Evolutionary conservation across 768 basidiomycete genomes (phyloP).

Genomic region (Kwoniella newhampshirensis): DNA sequence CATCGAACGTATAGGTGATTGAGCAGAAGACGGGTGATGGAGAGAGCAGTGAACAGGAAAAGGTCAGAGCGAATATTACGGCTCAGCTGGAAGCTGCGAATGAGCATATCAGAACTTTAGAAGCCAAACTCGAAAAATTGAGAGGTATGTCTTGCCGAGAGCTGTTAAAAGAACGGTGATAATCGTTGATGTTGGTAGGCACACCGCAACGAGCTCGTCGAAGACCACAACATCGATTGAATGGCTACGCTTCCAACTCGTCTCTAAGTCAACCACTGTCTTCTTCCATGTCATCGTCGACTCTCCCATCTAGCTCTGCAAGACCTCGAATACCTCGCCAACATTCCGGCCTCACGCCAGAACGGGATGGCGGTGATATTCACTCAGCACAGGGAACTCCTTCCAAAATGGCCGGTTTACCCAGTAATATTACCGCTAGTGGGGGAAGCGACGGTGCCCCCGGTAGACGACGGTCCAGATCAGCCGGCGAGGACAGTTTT

Average conservation of each 20-base stretch:
- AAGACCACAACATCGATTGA: slow-evolving; percentile 34
- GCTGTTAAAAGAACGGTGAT: neutral
- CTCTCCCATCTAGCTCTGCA: slow-evolving; percentile 9
- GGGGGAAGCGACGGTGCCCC: too few relatives aligned
- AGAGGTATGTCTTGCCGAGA: slow-evolving; percentile 27
- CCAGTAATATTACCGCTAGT: neutral
- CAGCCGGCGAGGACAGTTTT: slow-evolving; percentile 40
- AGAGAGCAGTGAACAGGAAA: slow-evolving; percentile 59
- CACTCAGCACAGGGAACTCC: slow-evolving; percentile 4
- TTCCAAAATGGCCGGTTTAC: neutral
- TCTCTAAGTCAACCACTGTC: slow-evolving; percentile 34
- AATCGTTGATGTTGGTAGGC: slow-evolving; percentile 9
- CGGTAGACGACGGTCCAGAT: slow-evolving; percentile 6
- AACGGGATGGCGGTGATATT: slow-evolving; percentile 11
- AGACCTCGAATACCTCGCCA: slow-evolving; percentile 25
- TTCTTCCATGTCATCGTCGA: slow-evolving; percentile 29
- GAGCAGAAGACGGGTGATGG: slow-evolving; percentile 33
- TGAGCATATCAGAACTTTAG: slow-evolving; percentile 68
- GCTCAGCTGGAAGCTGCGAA: slow-evolving; percentile 69
- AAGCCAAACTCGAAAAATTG: slow-evolving; percentile 60
- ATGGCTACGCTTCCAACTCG: slow-evolving; percentile 37
- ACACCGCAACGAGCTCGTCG: slow-evolving; percentile 33
- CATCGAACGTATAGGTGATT: slow-evolving; percentile 33
- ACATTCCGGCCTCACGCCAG: slow-evolving; percentile 38
- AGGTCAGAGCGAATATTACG: slow-evolving; percentile 44